Conservation (phyloP, 108 stramenopile genomes). For the Cyclostephanos tholiformis region DNA sequence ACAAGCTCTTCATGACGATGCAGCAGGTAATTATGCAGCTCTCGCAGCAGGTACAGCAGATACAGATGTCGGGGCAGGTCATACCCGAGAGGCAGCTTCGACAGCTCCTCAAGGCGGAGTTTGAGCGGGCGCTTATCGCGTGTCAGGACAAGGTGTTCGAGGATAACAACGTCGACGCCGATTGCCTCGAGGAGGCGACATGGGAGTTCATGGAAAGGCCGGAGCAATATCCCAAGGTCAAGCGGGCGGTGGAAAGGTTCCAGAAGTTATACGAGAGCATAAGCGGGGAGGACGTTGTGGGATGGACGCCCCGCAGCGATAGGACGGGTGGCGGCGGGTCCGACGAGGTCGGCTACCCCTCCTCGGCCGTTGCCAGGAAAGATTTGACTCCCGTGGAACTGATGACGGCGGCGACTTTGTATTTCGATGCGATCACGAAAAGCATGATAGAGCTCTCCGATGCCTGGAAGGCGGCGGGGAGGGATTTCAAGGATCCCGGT, state of each 20-base stretch:
- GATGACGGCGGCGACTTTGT: conserved; percentile 73
- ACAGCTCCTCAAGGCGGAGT: conserved; percentile 69
- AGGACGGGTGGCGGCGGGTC: conserved; percentile 6
- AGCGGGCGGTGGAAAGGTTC: conserved; percentile 80
- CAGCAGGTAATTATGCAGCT: conserved; percentile 80
- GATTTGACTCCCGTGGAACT: conserved; percentile 63
- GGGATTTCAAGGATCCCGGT: conserved; percentile 62
- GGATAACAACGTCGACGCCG: conserved; percentile 83
- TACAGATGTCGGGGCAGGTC: conserved; percentile 84
- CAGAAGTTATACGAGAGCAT: conserved; percentile 89
- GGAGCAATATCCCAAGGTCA: conserved; percentile 72
- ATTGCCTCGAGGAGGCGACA: conserved; percentile 89
- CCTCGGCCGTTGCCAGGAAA: conserved; percentile 38
- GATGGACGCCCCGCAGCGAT: conserved; percentile 62
- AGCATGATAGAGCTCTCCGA: conserved; percentile 69
- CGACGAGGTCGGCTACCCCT: neutral
- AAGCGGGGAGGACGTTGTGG: conserved; percentile 71
- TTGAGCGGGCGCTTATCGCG: conserved; percentile 69
- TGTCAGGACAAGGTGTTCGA: conserved; percentile 70
- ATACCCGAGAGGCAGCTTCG: conserved; percentile 84
- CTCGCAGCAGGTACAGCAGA: conserved; percentile 82
- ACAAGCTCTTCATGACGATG: conserved; percentile 84
- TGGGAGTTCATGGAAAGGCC: conserved; percentile 79
- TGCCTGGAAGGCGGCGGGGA: conserved; percentile 63
- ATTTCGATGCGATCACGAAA: conserved; percentile 79